Percentiles rank a stretch among this genome's conserved stretches.
These are phyloP conservation scores for Persicaria tinctoria DNA, from an alignment of 148 eudicot species.

Conservation along the genomic window DNA sequence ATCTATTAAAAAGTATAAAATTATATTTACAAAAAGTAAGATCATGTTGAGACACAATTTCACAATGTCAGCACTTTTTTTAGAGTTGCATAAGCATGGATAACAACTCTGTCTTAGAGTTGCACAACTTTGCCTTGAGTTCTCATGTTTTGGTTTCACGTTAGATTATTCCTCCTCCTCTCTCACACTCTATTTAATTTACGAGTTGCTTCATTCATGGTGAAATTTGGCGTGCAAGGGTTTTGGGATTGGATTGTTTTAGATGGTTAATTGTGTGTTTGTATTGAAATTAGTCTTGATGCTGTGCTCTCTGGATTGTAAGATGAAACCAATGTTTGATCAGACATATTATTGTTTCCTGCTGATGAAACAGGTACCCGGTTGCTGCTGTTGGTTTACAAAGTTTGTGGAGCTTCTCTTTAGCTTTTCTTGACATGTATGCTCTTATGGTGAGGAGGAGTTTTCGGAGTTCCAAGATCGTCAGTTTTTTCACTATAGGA, in stretches of 20 bases:
- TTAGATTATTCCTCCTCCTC: constrained; percentile 5
- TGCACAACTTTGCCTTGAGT: too few species aligned
- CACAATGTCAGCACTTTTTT: too few species aligned
- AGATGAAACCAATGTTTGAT: background rate
- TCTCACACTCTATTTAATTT: background rate
- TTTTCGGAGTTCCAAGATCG: constrained; percentile 14
- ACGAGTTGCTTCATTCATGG: background rate
- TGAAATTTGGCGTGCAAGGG: background rate
- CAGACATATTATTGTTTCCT: background rate
- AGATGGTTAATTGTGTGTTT: background rate
- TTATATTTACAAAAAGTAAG: too few species aligned
- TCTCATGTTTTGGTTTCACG: constrained; percentile 41
- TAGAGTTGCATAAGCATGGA: too few species aligned
- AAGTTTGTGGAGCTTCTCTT: constrained; percentile 22
- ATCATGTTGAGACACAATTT: too few species aligned
- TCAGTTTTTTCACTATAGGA: constrained; percentile 21
- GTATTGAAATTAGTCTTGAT: background rate
- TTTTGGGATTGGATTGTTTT: background rate
- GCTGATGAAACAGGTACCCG: constrained; percentile 1
- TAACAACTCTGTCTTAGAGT: too few species aligned
- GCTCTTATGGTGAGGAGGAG: constrained; percentile 22
- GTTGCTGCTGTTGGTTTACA: constrained; percentile 22
- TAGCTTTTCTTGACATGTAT: constrained; percentile 22
- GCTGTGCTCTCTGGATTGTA: background rate
- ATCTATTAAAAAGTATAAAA: too few species aligned